Evolutionary conservation across 148 eudicot genomes (phyloP).

Genomic region (Camellia granthamiana): DNA sequence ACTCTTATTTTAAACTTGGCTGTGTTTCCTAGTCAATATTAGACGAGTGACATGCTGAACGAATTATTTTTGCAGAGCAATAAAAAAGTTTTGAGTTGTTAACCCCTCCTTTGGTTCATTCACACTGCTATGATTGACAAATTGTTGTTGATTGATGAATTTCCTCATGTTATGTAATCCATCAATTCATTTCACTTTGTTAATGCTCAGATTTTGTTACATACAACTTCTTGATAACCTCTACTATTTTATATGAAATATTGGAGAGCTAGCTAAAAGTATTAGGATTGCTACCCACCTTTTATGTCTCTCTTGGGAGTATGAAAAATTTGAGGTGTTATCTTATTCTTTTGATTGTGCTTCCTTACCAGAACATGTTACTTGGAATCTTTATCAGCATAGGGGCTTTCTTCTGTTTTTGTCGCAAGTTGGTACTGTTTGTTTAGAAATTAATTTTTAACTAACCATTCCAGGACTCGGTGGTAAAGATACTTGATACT

Average conservation of each 20-base stretch:
- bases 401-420: not conserved
- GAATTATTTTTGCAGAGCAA: not conserved
- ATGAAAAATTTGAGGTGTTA: not conserved
- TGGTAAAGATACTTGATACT: constrained; percentile 89
- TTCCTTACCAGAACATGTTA: not conserved
- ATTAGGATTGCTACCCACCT: not conserved
- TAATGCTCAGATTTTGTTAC: not conserved
- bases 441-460: not conserved
- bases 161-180: not conserved
- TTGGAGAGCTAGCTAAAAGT: not conserved
- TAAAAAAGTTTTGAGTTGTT: not conserved
- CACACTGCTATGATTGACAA: not conserved
- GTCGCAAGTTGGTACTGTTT: not conserved
- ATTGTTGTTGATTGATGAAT: not conserved
- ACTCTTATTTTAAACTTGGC: not conserved
- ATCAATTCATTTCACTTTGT: not conserved
- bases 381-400: not conserved
- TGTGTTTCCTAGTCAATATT: not conserved
- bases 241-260: not conserved
- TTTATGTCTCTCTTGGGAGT: not conserved
- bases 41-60: not conserved
- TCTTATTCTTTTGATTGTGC: not conserved
- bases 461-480: constrained; percentile 68
- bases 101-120: not conserved
- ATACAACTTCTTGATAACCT: not conserved